phyloP scores from a whole-genome alignment of 495 filamentous ascomycete genomes.

The Friedmanniomyces endolithicus region DNA sequence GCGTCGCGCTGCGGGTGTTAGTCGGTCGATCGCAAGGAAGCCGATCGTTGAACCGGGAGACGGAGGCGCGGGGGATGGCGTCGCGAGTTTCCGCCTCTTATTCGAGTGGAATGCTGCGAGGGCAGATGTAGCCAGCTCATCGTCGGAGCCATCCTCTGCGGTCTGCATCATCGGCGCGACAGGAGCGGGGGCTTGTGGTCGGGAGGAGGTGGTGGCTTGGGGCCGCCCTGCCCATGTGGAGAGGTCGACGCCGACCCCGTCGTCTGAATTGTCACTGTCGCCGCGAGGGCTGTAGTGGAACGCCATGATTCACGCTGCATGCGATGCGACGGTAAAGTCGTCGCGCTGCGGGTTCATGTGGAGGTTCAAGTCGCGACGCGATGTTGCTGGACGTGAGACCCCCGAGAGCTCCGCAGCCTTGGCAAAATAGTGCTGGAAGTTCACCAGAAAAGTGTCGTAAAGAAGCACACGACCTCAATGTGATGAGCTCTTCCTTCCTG shows the following conservation, averaged over 20 bases:
- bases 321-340: not conserved
- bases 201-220: not conserved
- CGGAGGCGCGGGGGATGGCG: not conserved
- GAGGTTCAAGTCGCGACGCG: not conserved
- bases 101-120: not conserved
- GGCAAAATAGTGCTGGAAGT: too few species aligned
- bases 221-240: slow-evolving; percentile 5
- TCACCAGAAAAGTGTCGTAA: too few species aligned
- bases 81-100: slow-evolving; percentile 3
- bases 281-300: slow-evolving; percentile 10
- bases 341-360: too few species aligned
- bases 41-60: not conserved
- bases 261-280: slow-evolving; percentile 8
- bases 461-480: not conserved
- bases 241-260: slow-evolving; percentile 11
- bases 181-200: not conserved
- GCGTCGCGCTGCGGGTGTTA: not conserved
- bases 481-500: not conserved
- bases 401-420: too few species aligned
- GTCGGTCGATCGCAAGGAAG: slow-evolving; percentile 1
- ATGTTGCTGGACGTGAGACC: not conserved
- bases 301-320: not conserved
- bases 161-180: slow-evolving; percentile 4
- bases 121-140: slow-evolving; percentile 1
- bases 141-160: not conserved